Base-by-base conservation (phyloP, 2,329 filamentous ascomycete species). In the Botrytis galanthina region DNA sequence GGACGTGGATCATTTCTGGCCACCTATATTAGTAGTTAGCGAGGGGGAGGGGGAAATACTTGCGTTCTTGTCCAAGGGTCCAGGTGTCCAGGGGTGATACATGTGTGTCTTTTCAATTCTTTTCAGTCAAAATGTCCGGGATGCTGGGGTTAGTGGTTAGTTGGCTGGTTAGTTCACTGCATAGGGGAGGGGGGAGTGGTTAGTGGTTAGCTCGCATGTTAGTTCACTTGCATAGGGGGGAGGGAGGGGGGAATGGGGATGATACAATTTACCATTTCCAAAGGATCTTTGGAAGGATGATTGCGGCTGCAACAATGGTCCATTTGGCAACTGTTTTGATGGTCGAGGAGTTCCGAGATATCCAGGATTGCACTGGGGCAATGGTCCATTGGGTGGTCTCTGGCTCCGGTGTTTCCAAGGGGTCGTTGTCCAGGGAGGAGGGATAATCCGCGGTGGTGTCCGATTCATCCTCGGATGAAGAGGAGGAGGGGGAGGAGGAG, bases 1-100 rank as follows among this genome's bases (percentile, higher is more conserved):
- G 66, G 66, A 42, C 66, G 66, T 68, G 66, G 48, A 68, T 68
- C 48, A 57, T 57, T 48, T 57, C 66, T 39, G 66, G 66, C 48
- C 66, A 42, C 48, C 48, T 51, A 57, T 35, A 51, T 68, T 26
- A 68, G 46, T 37, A 18, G 22, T 68, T 16, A 68, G n/a, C 16
- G 18, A 32, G 16, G 62, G 29, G 10, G 22, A 18, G 51, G 51
- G 26, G 42, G 62, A 12, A 0, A 57, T 68, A 68, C 66, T 29
- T 68, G 54, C 48, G 35, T 57, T 68, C 32, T 26, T 42, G 16
- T 64, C 64, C 35, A 4, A 48, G 18, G n/a, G 54, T 48, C 48
- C 29, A 35, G 48, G n/a, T 29, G 20, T 37, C 26, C 22, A 6
- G 66, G 64, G 14, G 46, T 54, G 37, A 7, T 57, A 29, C 7